These are phyloP conservation scores for Apophysomyces ossiformis DNA, from an alignment of 371 early-diverging fungal genomes.

Conservation along the genomic window DNA sequence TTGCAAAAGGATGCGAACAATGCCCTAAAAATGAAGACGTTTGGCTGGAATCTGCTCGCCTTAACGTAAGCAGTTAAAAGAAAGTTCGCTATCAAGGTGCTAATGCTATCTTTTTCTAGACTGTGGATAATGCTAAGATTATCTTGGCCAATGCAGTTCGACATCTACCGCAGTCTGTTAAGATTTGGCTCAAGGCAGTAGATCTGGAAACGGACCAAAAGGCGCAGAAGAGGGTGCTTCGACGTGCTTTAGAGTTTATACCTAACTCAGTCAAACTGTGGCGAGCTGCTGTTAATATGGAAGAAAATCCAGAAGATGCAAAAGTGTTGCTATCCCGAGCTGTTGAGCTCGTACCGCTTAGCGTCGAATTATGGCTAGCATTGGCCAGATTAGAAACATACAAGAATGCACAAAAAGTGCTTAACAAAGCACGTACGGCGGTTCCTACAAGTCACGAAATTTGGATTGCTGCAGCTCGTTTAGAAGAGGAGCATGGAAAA, in stretches of 20 bases:
- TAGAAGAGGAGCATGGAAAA: conserved; percentile 87
- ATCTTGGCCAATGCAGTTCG: conserved; percentile 92
- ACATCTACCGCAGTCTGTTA: conserved; percentile 88
- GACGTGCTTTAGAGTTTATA: conserved; percentile 93
- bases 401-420: conserved; percentile 87
- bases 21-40: conserved; percentile 95
- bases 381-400: conserved; percentile 90
- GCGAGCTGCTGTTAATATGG: conserved; percentile 91
- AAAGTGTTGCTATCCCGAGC: conserved; percentile 89
- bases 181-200: conserved; percentile 93
- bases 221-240: conserved; percentile 83
- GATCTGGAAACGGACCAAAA: conserved; percentile 80
- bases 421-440: conserved; percentile 87
- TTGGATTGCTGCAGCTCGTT: conserved; percentile 94
- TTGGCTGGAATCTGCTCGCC: conserved; percentile 95
- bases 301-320: conserved; percentile 93
- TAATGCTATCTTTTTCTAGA: conserved; percentile 26
- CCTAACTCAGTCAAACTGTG: conserved; percentile 92
- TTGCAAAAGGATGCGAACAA: conserved; percentile 92
- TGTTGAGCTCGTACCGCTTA: conserved; percentile 89
- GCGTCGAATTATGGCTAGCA: conserved; percentile 95
- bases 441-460: conserved; percentile 92
- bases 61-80: conserved; percentile 58
- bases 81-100: neutral
- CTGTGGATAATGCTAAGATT: conserved; percentile 81